Conservation (phyloP, 2,329 filamentous ascomycete species). For the Xylariomycetidae sp. region DNA sequence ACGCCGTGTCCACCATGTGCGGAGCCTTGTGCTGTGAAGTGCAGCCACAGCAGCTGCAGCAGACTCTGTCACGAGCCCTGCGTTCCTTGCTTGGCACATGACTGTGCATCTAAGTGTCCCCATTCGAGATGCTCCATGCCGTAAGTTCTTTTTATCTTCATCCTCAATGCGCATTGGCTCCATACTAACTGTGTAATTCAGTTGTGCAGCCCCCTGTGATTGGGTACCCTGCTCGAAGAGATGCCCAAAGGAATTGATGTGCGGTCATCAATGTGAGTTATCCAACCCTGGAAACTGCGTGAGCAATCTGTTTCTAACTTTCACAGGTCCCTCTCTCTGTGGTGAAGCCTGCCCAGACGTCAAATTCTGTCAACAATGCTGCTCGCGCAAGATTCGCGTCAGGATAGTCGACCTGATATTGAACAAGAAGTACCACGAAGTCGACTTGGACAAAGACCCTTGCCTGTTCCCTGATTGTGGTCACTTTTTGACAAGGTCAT, state of each 20-base stretch:
- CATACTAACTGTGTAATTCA: constrained; percentile 1
- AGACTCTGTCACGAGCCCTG: constrained; percentile 56
- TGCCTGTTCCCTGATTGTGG: constrained; percentile 60
- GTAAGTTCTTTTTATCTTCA: constrained; percentile 6
- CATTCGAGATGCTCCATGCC: constrained; percentile 43
- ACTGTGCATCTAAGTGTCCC: constrained; percentile 50
- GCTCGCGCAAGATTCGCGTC: constrained; percentile 35
- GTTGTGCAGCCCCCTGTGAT: constrained; percentile 63
- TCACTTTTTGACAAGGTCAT: constrained; percentile 56
- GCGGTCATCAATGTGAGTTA: constrained; percentile 54
- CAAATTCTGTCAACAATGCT: constrained; percentile 55
- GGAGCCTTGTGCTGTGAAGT: constrained; percentile 48
- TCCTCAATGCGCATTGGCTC: neutral
- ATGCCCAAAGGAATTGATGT: constrained; percentile 48
- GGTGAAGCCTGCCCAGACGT: constrained; percentile 55
- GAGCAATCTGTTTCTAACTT: constrained; percentile 1
- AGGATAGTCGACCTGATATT: constrained; percentile 53
- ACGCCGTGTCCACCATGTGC: constrained; percentile 43
- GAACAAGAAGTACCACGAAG: constrained; percentile 48
- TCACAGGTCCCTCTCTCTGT: constrained; percentile 44
- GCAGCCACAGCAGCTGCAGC: constrained; percentile 52
- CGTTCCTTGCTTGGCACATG: constrained; percentile 51
- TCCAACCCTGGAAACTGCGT: too few species aligned
- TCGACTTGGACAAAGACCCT: constrained; percentile 55
- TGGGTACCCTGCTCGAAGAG: constrained; percentile 60